phyloP scores from a whole-genome alignment of 345 rosid species.

The Mallotus nudiflorus region DNA sequence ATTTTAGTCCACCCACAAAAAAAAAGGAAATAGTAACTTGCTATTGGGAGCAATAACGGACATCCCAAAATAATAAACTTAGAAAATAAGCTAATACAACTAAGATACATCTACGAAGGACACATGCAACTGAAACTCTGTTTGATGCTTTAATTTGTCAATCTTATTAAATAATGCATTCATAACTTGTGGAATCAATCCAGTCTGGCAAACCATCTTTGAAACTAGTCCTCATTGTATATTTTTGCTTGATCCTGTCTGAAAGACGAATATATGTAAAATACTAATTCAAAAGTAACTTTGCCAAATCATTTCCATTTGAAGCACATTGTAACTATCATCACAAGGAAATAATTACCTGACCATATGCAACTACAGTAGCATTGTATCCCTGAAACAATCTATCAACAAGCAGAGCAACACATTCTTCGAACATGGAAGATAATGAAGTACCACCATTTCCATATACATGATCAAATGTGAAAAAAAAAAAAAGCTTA shows the following conservation, averaged over 20 bases:
- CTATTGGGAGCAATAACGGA: no score
- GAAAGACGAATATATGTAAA: conserved; percentile 20
- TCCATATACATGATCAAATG: conserved; percentile 94
- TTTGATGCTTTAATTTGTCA: conserved; percentile 64
- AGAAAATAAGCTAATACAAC: not conserved
- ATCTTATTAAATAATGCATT: conserved; percentile 71
- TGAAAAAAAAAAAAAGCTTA: conserved; percentile 88
- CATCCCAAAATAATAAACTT: no score
- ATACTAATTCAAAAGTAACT: not conserved
- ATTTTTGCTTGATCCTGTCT: conserved; percentile 98
- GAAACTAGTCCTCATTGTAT: conserved; percentile 92
- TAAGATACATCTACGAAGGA: conserved; percentile 88
- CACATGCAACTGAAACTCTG: conserved; percentile 78
- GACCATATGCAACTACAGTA: conserved; percentile 98
- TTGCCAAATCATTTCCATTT: not conserved
- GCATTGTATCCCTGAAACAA: conserved; percentile 97
- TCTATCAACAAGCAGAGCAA: conserved; percentile 81
- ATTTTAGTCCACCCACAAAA: no score
- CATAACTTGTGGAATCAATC: conserved; percentile 87
- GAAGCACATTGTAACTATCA: not conserved
- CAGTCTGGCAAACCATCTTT: conserved; percentile 70
- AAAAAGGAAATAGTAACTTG: no score
- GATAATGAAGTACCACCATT: conserved; percentile 67
- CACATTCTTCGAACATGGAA: conserved; percentile 83
- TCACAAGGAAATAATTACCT: conserved; percentile 42